Conservation (phyloP, 2,329 filamentous ascomycete species). For the Colletotrichum sp. region DNA sequence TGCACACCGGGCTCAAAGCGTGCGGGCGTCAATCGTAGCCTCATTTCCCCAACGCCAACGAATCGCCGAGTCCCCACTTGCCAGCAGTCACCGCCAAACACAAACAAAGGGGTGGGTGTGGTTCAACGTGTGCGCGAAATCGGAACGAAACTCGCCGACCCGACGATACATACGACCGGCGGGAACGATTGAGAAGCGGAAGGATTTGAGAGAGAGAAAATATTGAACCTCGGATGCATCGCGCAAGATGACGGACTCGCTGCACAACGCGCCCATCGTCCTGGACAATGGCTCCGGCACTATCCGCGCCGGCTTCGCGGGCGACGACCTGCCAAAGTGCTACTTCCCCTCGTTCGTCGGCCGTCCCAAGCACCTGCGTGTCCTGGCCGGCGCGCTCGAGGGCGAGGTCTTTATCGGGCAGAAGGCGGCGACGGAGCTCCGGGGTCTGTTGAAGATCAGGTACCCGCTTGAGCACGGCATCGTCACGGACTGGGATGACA, state of each 20-base stretch:
- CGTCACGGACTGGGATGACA: constrained; percentile 99
- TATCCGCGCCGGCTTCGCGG: constrained; percentile 95
- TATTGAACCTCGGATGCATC: constrained; percentile 13
- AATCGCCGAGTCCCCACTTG: constrained; percentile 1
- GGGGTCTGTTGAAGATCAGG: constrained; percentile 91
- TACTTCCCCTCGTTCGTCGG: constrained; percentile 98
- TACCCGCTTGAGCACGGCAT: constrained; percentile 98
- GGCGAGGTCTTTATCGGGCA: constrained; percentile 97
- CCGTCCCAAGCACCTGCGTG: constrained; percentile 91
- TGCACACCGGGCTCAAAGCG: neutral
- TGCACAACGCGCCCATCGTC: constrained; percentile 98
- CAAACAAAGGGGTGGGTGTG: constrained; percentile 15
- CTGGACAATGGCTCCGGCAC: constrained; percentile 99
- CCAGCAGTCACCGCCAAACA: constrained; percentile 14
- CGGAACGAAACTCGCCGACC: neutral
- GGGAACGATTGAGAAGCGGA: neutral
- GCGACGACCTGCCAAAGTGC: constrained; percentile 94
- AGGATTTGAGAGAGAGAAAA: neutral
- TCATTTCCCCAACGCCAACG: neutral
- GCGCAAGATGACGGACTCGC: constrained; percentile 59
- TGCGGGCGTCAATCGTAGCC: neutral
- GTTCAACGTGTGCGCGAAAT: neutral
- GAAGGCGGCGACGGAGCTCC: constrained; percentile 83
- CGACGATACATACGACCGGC: neutral
- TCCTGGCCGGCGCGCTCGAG: constrained; percentile 94